A percentile compares a stretch with the other conserved stretches of the same genome.
Evolutionary conservation across 371 early-diverging fungal species (phyloP).

Genomic region (Coemansia sp.): DNA sequence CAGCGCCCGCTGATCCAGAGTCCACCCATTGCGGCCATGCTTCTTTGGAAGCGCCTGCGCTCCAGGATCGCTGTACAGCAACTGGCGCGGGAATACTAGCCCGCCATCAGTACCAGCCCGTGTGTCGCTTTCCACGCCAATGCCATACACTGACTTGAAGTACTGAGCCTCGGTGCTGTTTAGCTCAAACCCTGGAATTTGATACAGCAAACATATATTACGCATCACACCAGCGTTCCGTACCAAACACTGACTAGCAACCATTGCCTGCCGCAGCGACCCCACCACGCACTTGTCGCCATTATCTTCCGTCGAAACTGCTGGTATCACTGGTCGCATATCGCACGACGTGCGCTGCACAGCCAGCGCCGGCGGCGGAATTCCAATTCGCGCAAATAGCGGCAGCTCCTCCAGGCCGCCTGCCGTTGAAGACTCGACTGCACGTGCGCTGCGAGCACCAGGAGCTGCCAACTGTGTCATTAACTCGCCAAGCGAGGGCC

Average conservation of each 20-base stretch:
- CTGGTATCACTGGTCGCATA: conserved; percentile 18
- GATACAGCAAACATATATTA: conserved; percentile 49
- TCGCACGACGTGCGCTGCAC: conserved; percentile 15
- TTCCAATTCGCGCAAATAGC: conserved; percentile 42
- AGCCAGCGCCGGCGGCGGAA: conserved; percentile 22
- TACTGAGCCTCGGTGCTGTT: conserved; percentile 13
- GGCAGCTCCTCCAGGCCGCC: conserved; percentile 26
- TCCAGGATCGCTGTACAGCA: conserved; percentile 14
- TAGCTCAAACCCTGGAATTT: conserved; percentile 27
- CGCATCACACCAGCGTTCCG: conserved; percentile 50
- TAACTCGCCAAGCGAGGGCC: neutral
- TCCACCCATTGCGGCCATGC: conserved; percentile 25
- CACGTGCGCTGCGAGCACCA: conserved; percentile 1
- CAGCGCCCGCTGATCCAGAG: conserved; percentile 41
- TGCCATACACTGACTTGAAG: neutral
- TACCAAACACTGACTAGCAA: conserved; percentile 50
- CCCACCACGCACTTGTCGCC: conserved; percentile 20
- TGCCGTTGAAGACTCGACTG: conserved; percentile 1
- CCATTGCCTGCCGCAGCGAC: conserved; percentile 30
- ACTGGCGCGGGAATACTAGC: conserved; percentile 13
- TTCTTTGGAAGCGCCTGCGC: neutral
- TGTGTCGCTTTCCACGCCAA: neutral
- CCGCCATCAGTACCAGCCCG: neutral
- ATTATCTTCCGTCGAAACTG: neutral
- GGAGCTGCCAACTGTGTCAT: conserved; percentile 1